These are phyloP conservation scores for Candida pseudoviswanathii DNA, from an alignment of 1,139 yeast species.

Conservation along the genomic window DNA sequence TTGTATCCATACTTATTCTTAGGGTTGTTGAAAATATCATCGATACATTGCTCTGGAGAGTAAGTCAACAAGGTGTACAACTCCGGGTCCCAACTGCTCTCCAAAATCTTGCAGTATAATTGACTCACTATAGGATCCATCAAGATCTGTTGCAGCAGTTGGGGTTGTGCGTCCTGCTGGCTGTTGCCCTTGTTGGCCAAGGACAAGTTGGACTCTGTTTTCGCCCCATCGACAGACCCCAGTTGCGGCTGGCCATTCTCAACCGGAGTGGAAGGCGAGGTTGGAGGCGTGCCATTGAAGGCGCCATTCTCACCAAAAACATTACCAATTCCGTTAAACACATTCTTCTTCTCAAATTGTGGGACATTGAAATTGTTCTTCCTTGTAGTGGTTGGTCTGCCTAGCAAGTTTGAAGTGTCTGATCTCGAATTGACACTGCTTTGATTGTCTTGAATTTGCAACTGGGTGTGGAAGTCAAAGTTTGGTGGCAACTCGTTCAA, in stretches of 20 bases:
- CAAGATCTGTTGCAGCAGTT: constrained; percentile 19
- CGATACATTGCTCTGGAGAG: constrained; percentile 71
- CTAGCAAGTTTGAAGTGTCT: constrained; percentile 2
- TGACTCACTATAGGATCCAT: constrained; percentile 56
- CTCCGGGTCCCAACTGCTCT: constrained; percentile 77
- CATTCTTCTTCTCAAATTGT: constrained; percentile 38
- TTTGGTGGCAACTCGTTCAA: constrained; percentile 46
- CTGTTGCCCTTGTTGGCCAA: not conserved
- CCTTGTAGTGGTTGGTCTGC: constrained; percentile 7
- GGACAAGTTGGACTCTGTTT: not conserved
- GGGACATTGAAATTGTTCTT: constrained; percentile 31
- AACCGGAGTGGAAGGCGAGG: constrained; percentile 2
- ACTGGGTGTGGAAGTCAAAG: constrained; percentile 44
- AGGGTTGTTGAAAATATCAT: constrained; percentile 61
- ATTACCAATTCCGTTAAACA: constrained; percentile 44
- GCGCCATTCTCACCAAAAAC: constrained; percentile 24
- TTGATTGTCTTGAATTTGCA: constrained; percentile 34
- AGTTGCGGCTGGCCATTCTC: not conserved
- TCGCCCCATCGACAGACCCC: not conserved
- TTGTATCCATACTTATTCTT: constrained; percentile 71
- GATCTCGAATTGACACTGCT: constrained; percentile 13
- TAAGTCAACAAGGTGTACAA: constrained; percentile 60
- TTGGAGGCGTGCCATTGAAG: not conserved
- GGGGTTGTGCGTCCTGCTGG: not conserved
- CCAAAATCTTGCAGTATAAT: constrained; percentile 63